Evolutionary conservation across 2,329 filamentous ascomycete genomes (phyloP).

Genomic region (Colletotrichum tamarilloi): DNA sequence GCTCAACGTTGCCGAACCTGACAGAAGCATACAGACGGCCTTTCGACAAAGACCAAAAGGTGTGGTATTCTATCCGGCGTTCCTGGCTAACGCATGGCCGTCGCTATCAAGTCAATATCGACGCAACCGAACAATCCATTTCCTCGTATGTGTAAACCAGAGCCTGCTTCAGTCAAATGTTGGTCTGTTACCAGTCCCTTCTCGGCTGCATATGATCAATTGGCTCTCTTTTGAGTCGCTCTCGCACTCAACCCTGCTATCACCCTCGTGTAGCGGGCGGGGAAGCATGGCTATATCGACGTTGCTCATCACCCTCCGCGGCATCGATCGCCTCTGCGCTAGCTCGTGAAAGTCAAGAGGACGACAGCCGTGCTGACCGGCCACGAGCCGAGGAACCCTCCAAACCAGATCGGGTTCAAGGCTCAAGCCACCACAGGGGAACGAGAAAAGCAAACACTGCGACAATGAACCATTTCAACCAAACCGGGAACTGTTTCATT

Average conservation of each 20-base stretch:
- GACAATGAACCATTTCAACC: conserved; percentile 20
- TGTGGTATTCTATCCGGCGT: conserved; percentile 24
- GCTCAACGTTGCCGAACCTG: conserved; percentile 13
- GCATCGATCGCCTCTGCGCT: conserved; percentile 12
- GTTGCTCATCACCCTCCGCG: neutral
- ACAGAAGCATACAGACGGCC: neutral
- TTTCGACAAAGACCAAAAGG: neutral
- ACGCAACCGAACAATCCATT: conserved; percentile 19
- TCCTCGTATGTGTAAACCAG: conserved; percentile 17
- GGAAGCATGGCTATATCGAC: neutral
- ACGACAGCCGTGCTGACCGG: neutral
- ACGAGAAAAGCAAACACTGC: conserved; percentile 22
- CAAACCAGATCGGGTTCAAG: conserved; percentile 1
- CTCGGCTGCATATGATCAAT: conserved; percentile 13
- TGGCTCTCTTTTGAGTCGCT: conserved; percentile 24
- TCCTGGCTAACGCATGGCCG: conserved; percentile 31
- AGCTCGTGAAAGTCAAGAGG: conserved; percentile 17
- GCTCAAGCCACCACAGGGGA: conserved; percentile 17
- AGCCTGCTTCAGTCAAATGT: conserved; percentile 1
- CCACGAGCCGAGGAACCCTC: conserved; percentile 2
- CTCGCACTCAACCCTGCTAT: conserved; percentile 17
- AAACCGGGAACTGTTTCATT: conserved; percentile 31
- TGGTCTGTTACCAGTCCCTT: conserved; percentile 1
- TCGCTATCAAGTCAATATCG: conserved; percentile 10
- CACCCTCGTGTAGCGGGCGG: conserved; percentile 7